Evolutionary conservation across 495 filamentous ascomycete species (phyloP), one percentile per base, ranked within the genome.

Genomic region (Astrothelium subdiscretum): DNA sequence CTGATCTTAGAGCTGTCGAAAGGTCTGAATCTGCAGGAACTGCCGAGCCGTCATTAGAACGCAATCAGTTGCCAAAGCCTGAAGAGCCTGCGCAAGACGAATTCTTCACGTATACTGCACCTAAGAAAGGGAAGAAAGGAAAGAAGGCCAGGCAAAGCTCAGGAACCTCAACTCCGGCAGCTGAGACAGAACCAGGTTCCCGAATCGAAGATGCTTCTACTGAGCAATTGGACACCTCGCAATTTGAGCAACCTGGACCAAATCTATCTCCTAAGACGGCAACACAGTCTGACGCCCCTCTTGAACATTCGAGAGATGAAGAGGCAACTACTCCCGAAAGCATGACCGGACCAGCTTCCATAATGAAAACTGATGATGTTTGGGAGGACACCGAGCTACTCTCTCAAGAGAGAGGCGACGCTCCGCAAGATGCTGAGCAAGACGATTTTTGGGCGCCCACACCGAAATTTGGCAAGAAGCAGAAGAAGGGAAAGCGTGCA

Each of bases 301-400:
- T 29, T 3, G 5, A 27, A 29, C 22, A 54, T 11, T 4, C 48
- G 8, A 11, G 22, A 15, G 48, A 11, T 2, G 22, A 54, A 29
- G 12, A 54, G 1, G 6, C 74, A 68, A 72, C 74, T 63, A 54
- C 58, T 68, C 65, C 66, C 20, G 48, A 54, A 29, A 54, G 5
- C 29, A 52, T 59, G 22, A 68, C 72, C 54, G 67, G 67, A 35
- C 66, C 67, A 31, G 60, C 66, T 8, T 71, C 73, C 32, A 63
- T 68, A 52, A 63, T 69, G 26, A 64, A 62, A 35, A 67, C 71
- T 60, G 57, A 65, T 54, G 69, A 73, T 44, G 63, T 70, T 31
- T 63, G 60, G 31, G 57, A 59, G n/a, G 66, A 60, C 26, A 69
- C 69, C 64, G 72, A 74, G 24, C 32, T 27, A 1, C 32, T 38